These are phyloP conservation scores for Pachysolen tannophilus DNA, from an alignment of 805 yeast species.

Conservation along the genomic window DNA sequence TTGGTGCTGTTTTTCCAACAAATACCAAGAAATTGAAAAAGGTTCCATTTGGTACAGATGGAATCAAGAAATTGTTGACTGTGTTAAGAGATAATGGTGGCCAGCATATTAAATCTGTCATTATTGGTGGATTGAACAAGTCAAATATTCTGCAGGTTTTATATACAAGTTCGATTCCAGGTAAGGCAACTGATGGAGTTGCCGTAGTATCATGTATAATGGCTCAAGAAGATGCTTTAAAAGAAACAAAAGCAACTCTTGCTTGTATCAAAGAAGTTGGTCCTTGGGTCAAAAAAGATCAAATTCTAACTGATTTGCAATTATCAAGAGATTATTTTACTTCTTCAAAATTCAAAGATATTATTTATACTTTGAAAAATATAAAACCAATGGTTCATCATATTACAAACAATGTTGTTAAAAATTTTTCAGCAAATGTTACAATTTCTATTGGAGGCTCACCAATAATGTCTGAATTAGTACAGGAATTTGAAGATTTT, in stretches of 20 bases:
- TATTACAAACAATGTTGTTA: slow-evolving; percentile 83
- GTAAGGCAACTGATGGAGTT: slow-evolving; percentile 60
- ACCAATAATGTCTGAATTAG: slow-evolving; percentile 80
- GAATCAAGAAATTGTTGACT: slow-evolving; percentile 46
- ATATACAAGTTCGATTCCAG: slow-evolving; percentile 37
- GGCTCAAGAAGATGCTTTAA: slow-evolving; percentile 48
- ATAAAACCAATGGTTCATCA: slow-evolving; percentile 70
- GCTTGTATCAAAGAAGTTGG: slow-evolving; percentile 21
- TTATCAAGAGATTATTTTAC: no score
- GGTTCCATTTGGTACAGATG: slow-evolving; percentile 61
- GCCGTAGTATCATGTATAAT: slow-evolving; percentile 85
- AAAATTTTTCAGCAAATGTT: slow-evolving; percentile 81
- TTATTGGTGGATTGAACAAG: slow-evolving; percentile 73
- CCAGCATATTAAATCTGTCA: slow-evolving; percentile 49
- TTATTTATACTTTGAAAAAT: slow-evolving; percentile 11
- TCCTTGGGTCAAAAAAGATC: slow-evolving; percentile 14
- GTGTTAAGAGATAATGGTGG: slow-evolving; percentile 29
- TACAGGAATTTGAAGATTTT: slow-evolving; percentile 60
- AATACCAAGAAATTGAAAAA: slow-evolving; percentile 53
- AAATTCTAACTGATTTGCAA: not conserved
- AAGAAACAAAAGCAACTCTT: slow-evolving; percentile 36
- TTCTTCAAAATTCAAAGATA: slow-evolving; percentile 21
- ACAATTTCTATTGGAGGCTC: slow-evolving; percentile 79
- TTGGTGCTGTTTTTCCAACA: slow-evolving; percentile 75
- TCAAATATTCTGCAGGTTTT: slow-evolving; percentile 53